A percentile compares a stretch with the other conserved stretches of the same genome.
phyloP scores from a whole-genome alignment of 2,329 filamentous ascomycete genomes.

The Chrysoporthe austroafricana region DNA sequence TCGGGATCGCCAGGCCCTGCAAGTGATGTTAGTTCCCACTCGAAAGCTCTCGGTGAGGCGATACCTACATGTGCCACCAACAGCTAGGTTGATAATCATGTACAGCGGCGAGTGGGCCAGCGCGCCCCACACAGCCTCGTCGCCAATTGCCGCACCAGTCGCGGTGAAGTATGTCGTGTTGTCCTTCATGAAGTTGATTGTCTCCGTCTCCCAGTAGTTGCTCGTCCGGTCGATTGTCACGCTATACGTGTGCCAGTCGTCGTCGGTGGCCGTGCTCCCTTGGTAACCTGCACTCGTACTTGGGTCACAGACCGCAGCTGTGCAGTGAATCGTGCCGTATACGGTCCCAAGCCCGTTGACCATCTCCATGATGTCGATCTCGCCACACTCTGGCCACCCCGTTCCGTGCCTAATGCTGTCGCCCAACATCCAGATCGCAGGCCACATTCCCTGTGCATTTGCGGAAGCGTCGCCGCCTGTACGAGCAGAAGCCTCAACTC shows the following conservation, averaged over 20 bases:
- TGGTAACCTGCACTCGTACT: constrained; percentile 41
- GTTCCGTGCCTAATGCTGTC: constrained; percentile 52
- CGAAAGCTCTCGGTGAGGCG: constrained; percentile 14
- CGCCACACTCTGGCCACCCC: constrained; percentile 57
- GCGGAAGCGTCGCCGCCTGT: constrained; percentile 45
- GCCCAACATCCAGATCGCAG: constrained; percentile 62
- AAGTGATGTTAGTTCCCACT: constrained; percentile 18
- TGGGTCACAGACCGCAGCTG: constrained; percentile 42
- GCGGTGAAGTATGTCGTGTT: constrained; percentile 49
- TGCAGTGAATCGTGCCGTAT: constrained; percentile 59
- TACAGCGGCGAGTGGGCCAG: constrained; percentile 55
- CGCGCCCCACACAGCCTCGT: constrained; percentile 51
- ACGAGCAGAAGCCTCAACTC: constrained; percentile 51
- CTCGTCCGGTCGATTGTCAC: constrained; percentile 54
- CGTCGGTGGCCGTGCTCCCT: constrained; percentile 34
- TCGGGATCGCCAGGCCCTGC: constrained; percentile 52
- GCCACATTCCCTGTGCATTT: constrained; percentile 59
- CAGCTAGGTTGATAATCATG: constrained; percentile 59
- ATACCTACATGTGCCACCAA: constrained; percentile 56
- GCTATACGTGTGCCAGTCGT: constrained; percentile 53
- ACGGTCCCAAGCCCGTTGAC: constrained; percentile 53
- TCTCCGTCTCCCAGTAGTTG: constrained; percentile 50
- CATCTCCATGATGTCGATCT: constrained; percentile 62
- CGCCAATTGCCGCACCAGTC: constrained; percentile 48
- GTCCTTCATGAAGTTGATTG: constrained; percentile 56